Evolutionary conservation across 1,139 yeast genomes (phyloP).

Genomic region (Saccharomycopsis hybrid): DNA sequence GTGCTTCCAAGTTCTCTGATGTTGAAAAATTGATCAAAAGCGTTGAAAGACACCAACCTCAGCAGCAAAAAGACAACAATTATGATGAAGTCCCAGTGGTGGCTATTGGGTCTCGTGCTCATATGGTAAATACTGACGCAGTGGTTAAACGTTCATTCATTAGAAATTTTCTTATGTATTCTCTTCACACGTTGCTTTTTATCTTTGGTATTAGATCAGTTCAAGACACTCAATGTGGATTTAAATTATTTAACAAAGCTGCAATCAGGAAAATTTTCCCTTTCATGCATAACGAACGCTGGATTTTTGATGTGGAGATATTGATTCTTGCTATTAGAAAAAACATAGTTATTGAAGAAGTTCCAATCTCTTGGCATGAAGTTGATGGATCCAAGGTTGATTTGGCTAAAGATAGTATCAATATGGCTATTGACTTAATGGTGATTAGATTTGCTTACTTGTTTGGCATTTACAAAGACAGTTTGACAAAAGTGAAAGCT

Average conservation of each 20-base stretch:
- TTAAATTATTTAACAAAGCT: constrained; percentile 74
- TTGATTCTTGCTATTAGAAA: constrained; percentile 74
- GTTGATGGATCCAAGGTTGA: constrained; percentile 93
- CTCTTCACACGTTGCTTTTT: constrained; percentile 78
- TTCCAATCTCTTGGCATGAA: constrained; percentile 95
- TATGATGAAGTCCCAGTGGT: constrained; percentile 39
- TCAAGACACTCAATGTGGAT: constrained; percentile 95
- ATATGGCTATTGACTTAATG: constrained; percentile 93
- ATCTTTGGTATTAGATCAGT: constrained; percentile 83
- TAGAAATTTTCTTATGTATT: constrained; percentile 88
- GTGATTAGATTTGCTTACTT: constrained; percentile 86
- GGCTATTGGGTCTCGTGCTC: constrained; percentile 92
- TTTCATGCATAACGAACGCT: constrained; percentile 90
- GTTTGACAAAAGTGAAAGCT: too few relatives aligned
- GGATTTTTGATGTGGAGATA: constrained; percentile 97
- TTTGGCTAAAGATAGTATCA: constrained; percentile 81
- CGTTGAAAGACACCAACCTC: constrained; percentile 32
- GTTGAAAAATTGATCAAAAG: constrained; percentile 45
- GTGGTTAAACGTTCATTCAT: constrained; percentile 88
- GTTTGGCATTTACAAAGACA: constrained; percentile 71
- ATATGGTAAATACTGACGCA: constrained; percentile 93
- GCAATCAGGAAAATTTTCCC: constrained; percentile 72
- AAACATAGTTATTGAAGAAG: constrained; percentile 59
- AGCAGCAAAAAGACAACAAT: constrained; percentile 22
- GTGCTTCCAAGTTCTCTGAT: constrained; percentile 83